Percentiles rank a stretch among this genome's conserved stretches.
Evolutionary conservation across 305 asterid species (phyloP).

Genomic region (Striga hermonthica): DNA sequence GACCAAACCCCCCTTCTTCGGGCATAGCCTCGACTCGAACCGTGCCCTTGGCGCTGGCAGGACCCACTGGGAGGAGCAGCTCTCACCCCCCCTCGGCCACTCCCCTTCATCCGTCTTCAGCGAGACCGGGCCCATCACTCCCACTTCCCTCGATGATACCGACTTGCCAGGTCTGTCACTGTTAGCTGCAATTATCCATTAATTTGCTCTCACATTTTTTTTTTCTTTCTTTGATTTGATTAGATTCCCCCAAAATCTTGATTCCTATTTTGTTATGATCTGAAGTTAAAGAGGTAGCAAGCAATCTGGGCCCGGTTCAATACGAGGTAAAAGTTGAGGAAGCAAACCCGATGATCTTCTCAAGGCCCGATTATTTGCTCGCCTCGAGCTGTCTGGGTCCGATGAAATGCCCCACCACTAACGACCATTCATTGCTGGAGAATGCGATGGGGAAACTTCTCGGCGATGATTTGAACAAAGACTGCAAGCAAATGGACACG

Average conservation of each 20-base stretch:
- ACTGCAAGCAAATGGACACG: slow-evolving; percentile 33
- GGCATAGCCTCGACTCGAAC: neutral
- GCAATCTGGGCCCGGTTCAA: slow-evolving; percentile 27
- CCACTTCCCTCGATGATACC: slow-evolving; percentile 44
- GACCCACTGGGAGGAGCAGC: slow-evolving; percentile 42
- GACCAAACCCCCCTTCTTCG: slow-evolving; percentile 20
- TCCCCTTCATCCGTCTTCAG: slow-evolving; percentile 43
- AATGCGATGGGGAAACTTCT: slow-evolving; percentile 39
- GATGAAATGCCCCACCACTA: slow-evolving; percentile 20
- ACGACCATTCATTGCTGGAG: slow-evolving; percentile 33
- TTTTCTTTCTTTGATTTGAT: slow-evolving; percentile 1
- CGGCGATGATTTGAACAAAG: slow-evolving; percentile 37
- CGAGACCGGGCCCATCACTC: slow-evolving; percentile 34
- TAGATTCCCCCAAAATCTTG: slow-evolving; percentile 17
- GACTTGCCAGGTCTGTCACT: slow-evolving; percentile 30
- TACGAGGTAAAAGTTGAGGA: slow-evolving; percentile 31
- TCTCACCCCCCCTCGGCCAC: slow-evolving; percentile 55
- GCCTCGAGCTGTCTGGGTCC: slow-evolving; percentile 39
- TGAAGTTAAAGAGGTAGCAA: slow-evolving; percentile 34
- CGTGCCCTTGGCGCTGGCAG: too few relatives aligned
- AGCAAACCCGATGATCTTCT: slow-evolving; percentile 29
- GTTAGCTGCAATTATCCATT: neutral
- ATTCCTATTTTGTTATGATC: slow-evolving; percentile 26
- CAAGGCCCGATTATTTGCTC: slow-evolving; percentile 48
- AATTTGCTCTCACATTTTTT: too few relatives aligned